Evolutionary conservation across 148 eudicot species (phyloP).

Genomic region (Camellia sinensis): DNA sequence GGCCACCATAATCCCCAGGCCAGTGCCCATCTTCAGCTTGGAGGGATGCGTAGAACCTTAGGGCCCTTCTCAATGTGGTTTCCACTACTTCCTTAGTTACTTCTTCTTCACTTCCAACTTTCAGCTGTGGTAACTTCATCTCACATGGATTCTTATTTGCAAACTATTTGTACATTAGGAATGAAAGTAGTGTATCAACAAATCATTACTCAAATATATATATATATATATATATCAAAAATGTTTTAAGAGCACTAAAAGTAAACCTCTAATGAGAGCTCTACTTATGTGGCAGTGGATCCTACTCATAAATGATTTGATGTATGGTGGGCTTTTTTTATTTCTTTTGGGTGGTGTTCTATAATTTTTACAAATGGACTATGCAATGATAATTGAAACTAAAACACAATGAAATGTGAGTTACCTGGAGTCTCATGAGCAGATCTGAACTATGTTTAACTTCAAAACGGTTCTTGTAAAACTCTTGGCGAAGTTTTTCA

Average conservation of each 20-base stretch:
- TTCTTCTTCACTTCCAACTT: conserved; percentile 20
- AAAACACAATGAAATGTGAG: background rate
- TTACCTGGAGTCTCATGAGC: conserved; percentile 36
- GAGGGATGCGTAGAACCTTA: conserved; percentile 32
- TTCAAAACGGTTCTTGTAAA: conserved; percentile 23
- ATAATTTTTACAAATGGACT: too few species aligned
- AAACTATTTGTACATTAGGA: conserved; percentile 15
- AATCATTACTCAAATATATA: too few species aligned
- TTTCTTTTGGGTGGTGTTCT: too few species aligned
- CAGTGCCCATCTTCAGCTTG: conserved; percentile 44
- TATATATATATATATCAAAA: too few species aligned
- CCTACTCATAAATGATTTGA: too few species aligned
- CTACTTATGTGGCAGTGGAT: too few species aligned
- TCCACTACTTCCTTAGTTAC: conserved; percentile 25
- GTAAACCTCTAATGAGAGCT: too few species aligned
- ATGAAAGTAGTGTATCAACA: background rate
- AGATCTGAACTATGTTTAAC: conserved; percentile 38
- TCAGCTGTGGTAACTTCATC: conserved; percentile 7
- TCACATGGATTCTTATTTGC: conserved; percentile 21
- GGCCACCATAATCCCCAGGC: conserved; percentile 46
- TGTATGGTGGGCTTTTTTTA: too few species aligned
- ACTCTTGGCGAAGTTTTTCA: conserved; percentile 22
- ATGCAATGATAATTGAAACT: background rate
- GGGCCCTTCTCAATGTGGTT: conserved; percentile 24
- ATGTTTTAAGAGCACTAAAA: too few species aligned